Percentiles rank a stretch among this genome's conserved stretches.
phyloP scores from a whole-genome alignment of 352 stramenopile genomes.

The Phytophthora hybrid region DNA sequence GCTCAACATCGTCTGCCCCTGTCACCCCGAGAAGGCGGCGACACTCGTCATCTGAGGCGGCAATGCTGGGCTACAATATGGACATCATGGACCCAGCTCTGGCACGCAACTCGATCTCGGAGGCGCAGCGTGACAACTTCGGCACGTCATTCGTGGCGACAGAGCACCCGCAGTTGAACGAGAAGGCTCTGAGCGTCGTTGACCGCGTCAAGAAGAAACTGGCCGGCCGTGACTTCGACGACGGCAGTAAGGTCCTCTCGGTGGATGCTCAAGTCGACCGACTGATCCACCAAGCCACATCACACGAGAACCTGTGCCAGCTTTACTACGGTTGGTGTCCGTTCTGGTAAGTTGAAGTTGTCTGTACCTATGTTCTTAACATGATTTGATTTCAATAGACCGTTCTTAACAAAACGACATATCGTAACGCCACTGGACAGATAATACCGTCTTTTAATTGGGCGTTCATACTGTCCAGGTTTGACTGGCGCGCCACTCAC shows the following conservation, averaged over 20 bases:
- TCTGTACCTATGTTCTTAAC: neutral
- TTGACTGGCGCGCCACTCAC: constrained; percentile 26
- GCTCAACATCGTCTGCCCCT: constrained; percentile 51
- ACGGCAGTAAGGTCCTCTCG: constrained; percentile 79
- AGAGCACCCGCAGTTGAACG: constrained; percentile 85
- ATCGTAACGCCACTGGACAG: neutral
- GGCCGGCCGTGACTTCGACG: constrained; percentile 97
- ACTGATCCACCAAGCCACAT: constrained; percentile 98
- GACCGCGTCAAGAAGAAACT: constrained; percentile 99
- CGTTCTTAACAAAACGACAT: neutral
- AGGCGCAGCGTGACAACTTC: constrained; percentile 60
- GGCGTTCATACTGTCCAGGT: constrained; percentile 5
- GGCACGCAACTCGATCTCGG: constrained; percentile 70
- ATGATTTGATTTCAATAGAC: constrained; percentile 5
- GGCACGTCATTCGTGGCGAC: constrained; percentile 60
- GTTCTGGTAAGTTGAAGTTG: constrained; percentile 71
- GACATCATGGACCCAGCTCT: constrained; percentile 66
- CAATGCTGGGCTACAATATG: constrained; percentile 72
- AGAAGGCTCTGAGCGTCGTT: constrained; percentile 96
- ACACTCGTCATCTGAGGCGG: constrained; percentile 67
- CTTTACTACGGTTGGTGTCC: constrained; percentile 99
- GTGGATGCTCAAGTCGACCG: constrained; percentile 96
- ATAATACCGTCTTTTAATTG: neutral
- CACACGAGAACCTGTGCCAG: constrained; percentile 99
- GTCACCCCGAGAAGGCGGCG: constrained; percentile 56